Evolutionary conservation across 2,329 filamentous ascomycete species (phyloP).

Genomic region (Apiospora sp.): DNA sequence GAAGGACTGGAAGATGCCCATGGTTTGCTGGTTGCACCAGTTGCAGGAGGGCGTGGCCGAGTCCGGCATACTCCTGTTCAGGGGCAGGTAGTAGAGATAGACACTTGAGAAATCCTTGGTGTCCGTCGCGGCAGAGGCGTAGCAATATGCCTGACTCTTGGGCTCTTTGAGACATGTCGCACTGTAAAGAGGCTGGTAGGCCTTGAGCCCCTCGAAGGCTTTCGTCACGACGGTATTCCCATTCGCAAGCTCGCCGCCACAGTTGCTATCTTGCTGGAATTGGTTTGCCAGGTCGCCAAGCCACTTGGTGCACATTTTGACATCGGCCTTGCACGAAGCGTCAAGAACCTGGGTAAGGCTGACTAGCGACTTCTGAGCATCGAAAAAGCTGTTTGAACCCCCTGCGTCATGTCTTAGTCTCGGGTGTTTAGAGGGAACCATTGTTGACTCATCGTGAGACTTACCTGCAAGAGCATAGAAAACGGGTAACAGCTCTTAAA

Average conservation of each 20-base stretch:
- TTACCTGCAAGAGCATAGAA: constrained; percentile 81
- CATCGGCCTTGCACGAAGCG: constrained; percentile 75
- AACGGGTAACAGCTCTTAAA: constrained; percentile 82
- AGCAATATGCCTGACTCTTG: constrained; percentile 75
- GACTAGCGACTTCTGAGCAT: constrained; percentile 74
- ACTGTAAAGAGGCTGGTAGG: constrained; percentile 81
- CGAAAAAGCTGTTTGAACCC: constrained; percentile 80
- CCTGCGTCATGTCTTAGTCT: constrained; percentile 13
- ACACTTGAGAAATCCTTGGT: constrained; percentile 71
- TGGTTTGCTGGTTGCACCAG: constrained; percentile 78
- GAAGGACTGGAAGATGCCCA: constrained; percentile 79
- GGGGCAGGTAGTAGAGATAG: constrained; percentile 86
- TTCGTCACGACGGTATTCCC: constrained; percentile 76
- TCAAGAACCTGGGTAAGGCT: constrained; percentile 81
- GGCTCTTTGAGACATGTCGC: constrained; percentile 81
- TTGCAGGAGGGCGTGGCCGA: constrained; percentile 77
- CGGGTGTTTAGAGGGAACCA: constrained; percentile 1
- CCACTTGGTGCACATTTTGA: constrained; percentile 69
- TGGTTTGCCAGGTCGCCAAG: constrained; percentile 71
- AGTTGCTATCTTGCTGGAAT: constrained; percentile 69
- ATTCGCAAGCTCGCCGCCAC: constrained; percentile 72
- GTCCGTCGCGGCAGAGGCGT: constrained; percentile 85
- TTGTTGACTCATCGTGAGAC: constrained; percentile 35
- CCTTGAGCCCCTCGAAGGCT: constrained; percentile 77
- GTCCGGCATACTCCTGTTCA: constrained; percentile 75